Conservation (phyloP, 208 protist genomes). For the Crithidia mellificae region DNA sequence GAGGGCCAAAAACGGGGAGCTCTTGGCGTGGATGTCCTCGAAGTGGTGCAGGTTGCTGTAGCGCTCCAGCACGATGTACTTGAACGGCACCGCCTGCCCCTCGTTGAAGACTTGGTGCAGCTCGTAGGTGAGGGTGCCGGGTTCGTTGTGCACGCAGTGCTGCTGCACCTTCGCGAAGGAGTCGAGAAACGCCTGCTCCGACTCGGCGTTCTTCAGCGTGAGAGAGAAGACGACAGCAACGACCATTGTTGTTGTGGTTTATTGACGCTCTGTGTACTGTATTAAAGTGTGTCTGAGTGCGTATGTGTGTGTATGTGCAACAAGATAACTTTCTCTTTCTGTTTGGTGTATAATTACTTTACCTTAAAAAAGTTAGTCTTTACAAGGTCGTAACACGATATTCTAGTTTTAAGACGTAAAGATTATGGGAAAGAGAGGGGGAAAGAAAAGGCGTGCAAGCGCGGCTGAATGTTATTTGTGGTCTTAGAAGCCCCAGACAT, state of each 20-base stretch:
- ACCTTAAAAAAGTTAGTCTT: too few relatives aligned
- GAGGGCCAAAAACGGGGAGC: slow-evolving; percentile 35
- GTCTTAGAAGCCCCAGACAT: background rate
- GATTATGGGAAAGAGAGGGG: too few relatives aligned
- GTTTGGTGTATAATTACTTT: too few relatives aligned
- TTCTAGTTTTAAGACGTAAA: too few relatives aligned
- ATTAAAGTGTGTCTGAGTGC: too few relatives aligned
- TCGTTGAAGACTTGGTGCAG: slow-evolving; percentile 55
- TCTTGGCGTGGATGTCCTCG: slow-evolving; percentile 53
- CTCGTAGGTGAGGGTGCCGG: slow-evolving; percentile 72
- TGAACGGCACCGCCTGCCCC: slow-evolving; percentile 27
- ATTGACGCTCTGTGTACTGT: slow-evolving; percentile 3
- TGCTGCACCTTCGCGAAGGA: slow-evolving; percentile 50
- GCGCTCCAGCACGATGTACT: slow-evolving; percentile 63
- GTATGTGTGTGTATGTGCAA: slow-evolving; percentile 7
- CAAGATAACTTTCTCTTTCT: too few relatives aligned
- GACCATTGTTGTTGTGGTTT: slow-evolving; percentile 49
- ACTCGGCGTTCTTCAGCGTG: slow-evolving; percentile 36
- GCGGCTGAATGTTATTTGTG: too few relatives aligned
- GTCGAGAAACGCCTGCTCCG: slow-evolving; percentile 44
- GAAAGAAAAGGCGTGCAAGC: too few relatives aligned
- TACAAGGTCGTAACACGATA: too few relatives aligned
- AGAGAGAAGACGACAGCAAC: slow-evolving; percentile 53
- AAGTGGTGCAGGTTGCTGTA: slow-evolving; percentile 45
- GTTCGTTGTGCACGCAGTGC: slow-evolving; percentile 48